Evolutionary conservation across 129 eudicot species (phyloP), one percentile per base, ranked within the genome.

Genomic region (Mikania micrantha): DNA sequence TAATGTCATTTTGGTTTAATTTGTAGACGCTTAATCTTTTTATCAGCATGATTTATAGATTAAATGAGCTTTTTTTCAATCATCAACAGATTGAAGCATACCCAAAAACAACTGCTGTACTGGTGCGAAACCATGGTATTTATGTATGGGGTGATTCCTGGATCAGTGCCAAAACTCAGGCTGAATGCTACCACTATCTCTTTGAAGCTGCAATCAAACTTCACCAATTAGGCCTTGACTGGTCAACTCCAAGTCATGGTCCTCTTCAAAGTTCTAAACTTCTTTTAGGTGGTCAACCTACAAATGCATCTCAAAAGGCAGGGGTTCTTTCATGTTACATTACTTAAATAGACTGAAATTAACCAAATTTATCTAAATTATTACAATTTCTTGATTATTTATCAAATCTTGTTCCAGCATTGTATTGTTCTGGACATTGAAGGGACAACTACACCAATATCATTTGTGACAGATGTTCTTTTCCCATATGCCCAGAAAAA

Each of bases 141-240:
- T 94, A 90, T 53, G 71, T 94, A 63, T 94, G 99, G 99, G 99
- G 99, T 0, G 99, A 94, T 72, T 77, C 93, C 16, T 94, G 99
- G 99, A 94, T 94, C 48, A 89, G 84, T 76, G 96, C 98, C 52
- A 92, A 92, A 83, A 92, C 98, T 39, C 98, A 92, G 97, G 87
- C 99, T 72, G 99, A 94, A 72, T 94, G 97, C 62, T 94, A 94
- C 73, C 99, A 94, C 83, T 94, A 94, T 72, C 88, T 94, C 5
- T 94, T 94, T 81, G 94, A 90, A 79, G 95, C 97, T 78, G 97
- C 99, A n/a, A 72, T 94, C 64, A 94, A 87, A 77, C 97, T 94
- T 77, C 85, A 90, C 82, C 99, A 90, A 60, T 73, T 87, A 73
- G 99, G 99, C 53, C 69, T 94, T 78, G 99, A 94, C 79, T 94